Percentiles rank a stretch among this genome's conserved stretches.
Evolutionary conservation across 2,329 filamentous ascomycete genomes (phyloP).

Genomic region (Trichoderma sp.): DNA sequence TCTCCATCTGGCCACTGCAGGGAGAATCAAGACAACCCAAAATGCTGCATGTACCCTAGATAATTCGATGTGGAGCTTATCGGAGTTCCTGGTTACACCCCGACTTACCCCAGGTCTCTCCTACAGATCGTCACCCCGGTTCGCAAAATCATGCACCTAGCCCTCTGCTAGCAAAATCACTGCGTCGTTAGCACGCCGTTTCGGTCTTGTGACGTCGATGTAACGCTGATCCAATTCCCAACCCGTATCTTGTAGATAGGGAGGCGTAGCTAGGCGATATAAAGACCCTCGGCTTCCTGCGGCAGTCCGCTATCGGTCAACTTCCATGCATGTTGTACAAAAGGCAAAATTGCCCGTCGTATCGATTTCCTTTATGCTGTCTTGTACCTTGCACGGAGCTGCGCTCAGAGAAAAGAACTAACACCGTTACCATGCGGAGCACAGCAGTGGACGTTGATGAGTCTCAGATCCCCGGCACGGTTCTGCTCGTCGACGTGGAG

Average conservation of each 20-base stretch:
- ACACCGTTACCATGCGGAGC: background rate
- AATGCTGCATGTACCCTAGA: background rate
- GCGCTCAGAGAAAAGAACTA: background rate
- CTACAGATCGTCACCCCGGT: background rate
- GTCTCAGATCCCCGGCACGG: slow-evolving; percentile 41
- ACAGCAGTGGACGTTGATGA: slow-evolving; percentile 12
- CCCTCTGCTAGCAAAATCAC: background rate
- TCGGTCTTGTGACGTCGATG: slow-evolving; percentile 17
- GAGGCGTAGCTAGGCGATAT: background rate
- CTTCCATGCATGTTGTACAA: background rate
- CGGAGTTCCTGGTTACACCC: background rate
- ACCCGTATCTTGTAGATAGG: background rate
- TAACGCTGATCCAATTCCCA: slow-evolving; percentile 15
- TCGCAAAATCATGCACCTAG: background rate
- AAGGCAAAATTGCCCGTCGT: background rate
- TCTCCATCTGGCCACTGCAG: background rate
- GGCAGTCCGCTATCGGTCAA: background rate
- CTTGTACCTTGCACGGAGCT: background rate
- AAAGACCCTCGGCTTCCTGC: background rate
- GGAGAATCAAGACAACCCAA: background rate
- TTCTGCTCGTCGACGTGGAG: slow-evolving; percentile 45
- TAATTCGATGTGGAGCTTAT: background rate
- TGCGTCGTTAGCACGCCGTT: background rate
- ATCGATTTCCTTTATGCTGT: background rate
- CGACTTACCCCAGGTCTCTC: background rate